Percentiles rank a stretch among this genome's conserved stretches.
phyloP scores from a whole-genome alignment of 2,329 filamentous ascomycete genomes.

The Fusarium sp. region DNA sequence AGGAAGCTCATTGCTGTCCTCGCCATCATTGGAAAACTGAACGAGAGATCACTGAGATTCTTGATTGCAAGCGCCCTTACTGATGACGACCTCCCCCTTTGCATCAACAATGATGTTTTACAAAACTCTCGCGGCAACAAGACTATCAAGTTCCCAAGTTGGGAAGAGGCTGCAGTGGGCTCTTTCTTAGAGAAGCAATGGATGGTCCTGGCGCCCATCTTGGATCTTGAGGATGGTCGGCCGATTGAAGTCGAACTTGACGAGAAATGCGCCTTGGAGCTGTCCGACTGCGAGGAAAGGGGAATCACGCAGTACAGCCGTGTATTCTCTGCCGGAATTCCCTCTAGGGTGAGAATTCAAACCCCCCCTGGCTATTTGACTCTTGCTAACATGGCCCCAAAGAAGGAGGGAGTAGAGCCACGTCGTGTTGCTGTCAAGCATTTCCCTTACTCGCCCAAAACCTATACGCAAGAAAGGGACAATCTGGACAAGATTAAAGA shows the following conservation, averaged over 20 bases:
- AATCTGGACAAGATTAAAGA: background rate
- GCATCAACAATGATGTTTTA: background rate
- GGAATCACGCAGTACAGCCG: background rate
- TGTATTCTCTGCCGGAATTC: background rate
- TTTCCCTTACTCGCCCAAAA: background rate
- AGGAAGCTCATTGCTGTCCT: background rate
- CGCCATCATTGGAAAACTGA: background rate
- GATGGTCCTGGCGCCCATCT: background rate
- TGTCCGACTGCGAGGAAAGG: background rate
- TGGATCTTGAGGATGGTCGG: background rate
- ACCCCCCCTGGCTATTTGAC: accelerated
- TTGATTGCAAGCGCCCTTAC: background rate
- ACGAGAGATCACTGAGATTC: background rate
- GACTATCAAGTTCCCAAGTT: background rate
- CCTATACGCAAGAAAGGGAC: background rate
- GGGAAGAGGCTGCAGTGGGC: background rate
- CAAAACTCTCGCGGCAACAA: background rate
- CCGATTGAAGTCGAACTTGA: background rate
- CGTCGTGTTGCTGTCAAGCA: background rate
- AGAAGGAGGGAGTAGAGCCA: background rate
- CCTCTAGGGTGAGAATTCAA: background rate
- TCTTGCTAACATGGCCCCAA: background rate
- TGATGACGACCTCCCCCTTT: background rate
- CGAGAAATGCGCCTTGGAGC: background rate
- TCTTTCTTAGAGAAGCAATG: background rate